Evolutionary conservation across 306 rosid genomes (phyloP).

Genomic region (Cucurbita argyrosperma): DNA sequence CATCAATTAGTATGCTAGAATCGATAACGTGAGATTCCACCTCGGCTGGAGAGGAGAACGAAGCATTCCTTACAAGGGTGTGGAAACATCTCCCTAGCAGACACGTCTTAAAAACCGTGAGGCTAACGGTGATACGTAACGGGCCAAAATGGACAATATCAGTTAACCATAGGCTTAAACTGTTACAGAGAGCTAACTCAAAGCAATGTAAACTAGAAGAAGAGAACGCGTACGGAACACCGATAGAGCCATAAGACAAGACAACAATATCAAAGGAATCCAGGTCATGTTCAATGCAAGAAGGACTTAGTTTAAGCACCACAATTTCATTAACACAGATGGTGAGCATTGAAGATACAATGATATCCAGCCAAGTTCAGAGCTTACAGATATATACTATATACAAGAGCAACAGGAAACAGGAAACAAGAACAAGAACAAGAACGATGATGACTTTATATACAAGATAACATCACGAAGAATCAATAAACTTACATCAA

Average conservation of each 20-base stretch:
- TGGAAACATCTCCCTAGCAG: no score
- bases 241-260: not conserved
- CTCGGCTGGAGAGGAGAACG: no score
- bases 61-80: no score
- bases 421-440: not conserved
- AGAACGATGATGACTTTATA: not conserved
- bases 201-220: not conserved
- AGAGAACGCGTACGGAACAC: not conserved
- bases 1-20: not conserved
- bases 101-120: no score
- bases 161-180: no score
- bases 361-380: not conserved
- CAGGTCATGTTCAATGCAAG: not conserved
- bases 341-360: not conserved
- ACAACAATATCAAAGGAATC: not conserved
- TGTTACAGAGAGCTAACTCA: not conserved
- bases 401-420: not conserved
- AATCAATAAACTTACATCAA: slow-evolving; percentile 19
- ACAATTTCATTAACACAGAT: not conserved
- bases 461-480: slow-evolving; percentile 19
- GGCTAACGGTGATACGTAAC: no score
- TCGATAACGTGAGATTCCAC: no score
- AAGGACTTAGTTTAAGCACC: not conserved
- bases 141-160: no score
- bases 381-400: not conserved